Evolutionary conservation across 257 asterid genomes (phyloP), one percentile per base, ranked within the genome.

Genomic region (Gentiana straminea): DNA sequence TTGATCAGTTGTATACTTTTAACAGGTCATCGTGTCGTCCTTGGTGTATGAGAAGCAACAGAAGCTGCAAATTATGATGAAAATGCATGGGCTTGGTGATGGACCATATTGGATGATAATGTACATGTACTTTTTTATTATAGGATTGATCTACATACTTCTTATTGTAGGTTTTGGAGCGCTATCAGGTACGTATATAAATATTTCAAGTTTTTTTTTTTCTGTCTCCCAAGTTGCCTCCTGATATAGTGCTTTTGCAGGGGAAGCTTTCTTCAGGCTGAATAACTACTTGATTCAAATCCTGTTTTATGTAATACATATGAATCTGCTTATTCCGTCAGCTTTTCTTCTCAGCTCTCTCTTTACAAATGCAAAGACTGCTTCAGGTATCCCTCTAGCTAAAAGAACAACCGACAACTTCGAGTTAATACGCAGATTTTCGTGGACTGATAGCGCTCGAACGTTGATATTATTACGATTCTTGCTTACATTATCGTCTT

Each of bases 31-130:
- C 33, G 51, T 67, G 52, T 54, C 76, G 52, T 60, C 73, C 51
- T 51, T 76, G 75, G 69, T 76, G 36, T 76, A 72, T 47, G 81
- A 76, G 66, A 72, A 72, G 68, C 73, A 76, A 65, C 68, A 73
- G 64, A 72, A 59, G 53, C 38, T 76, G 61, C 41, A 68, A 59
- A 72, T 69, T 49, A 76, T 76, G 81, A 76, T 76, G 78, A 73
- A 64, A 67, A 69, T 76, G 76, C 81, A 76, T 51, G 78, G 81
- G 32, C 75, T 76, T 65, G 76, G 76, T 5, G 63, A 72, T 38
- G 63, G 58, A 12, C 68, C 81, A 13, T 76, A 76, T 50, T 68
- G 78, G 73, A 24, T 72, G 61, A 76, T 64, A 55, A 59, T 65
- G 2, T 76, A 76, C 67, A 24, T 61, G 12, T 76, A 76, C 58